A percentile compares a stretch with the other conserved stretches of the same genome.
phyloP scores from a whole-genome alignment of 306 rosid genomes.

The Quercus robur region DNA sequence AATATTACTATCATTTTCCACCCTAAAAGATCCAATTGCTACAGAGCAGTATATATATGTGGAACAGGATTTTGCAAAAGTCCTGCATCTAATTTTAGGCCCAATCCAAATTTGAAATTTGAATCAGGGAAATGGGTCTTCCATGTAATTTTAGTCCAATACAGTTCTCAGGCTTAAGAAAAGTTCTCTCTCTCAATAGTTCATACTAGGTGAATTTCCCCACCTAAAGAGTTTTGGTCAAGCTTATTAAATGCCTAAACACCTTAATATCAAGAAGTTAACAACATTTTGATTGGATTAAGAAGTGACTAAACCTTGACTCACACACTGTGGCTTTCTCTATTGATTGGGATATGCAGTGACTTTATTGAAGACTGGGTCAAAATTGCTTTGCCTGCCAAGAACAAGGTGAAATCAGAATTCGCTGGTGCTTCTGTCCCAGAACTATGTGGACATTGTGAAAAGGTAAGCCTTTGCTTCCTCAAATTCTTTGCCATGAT shows the following conservation, averaged over 20 bases:
- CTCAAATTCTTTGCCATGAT: neutral
- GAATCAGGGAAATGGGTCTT: neutral
- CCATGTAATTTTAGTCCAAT: neutral
- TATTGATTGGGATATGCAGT: constrained; percentile 31
- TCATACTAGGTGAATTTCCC: no score
- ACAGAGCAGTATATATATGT: neutral
- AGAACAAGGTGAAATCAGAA: constrained; percentile 56
- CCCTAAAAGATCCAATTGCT: neutral
- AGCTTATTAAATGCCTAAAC: neutral
- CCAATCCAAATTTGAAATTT: neutral
- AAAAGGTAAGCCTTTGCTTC: constrained; percentile 49
- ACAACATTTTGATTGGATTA: neutral
- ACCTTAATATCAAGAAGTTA: neutral
- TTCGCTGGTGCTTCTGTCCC: constrained; percentile 31
- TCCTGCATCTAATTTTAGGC: neutral
- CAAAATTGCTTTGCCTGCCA: constrained; percentile 67
- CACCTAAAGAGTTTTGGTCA: no score
- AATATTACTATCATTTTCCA: neutral
- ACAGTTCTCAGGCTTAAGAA: neutral
- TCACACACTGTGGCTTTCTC: neutral
- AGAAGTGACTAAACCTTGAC: neutral
- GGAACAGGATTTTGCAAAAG: neutral
- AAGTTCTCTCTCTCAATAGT: no score
- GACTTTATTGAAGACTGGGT: constrained; percentile 95
- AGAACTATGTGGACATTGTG: constrained; percentile 70